Conservation (phyloP, 2,329 filamentous ascomycete species). For the Claviceps fusiformis region DNA sequence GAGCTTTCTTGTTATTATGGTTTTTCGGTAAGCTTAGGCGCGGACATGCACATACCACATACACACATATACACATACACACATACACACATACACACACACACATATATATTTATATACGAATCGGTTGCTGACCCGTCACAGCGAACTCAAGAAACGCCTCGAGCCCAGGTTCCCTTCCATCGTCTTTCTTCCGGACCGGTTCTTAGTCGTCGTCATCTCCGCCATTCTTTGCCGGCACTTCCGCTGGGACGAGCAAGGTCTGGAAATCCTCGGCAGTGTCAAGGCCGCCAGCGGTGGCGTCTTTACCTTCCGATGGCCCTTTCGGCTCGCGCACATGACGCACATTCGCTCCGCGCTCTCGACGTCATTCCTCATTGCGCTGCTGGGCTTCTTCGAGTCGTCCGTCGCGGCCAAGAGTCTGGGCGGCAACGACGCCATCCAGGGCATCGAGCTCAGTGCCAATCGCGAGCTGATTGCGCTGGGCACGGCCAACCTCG, state of each 20-base stretch:
- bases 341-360: conserved; percentile 73
- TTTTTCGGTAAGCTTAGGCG: conserved; percentile 71
- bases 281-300: conserved; percentile 62
- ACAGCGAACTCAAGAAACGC: conserved; percentile 64
- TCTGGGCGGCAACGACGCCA: conserved; percentile 54
- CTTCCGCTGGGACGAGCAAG: conserved; percentile 64
- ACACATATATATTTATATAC: too few species aligned
- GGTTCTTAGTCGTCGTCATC: conserved; percentile 76
- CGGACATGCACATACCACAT: too few species aligned
- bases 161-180: conserved; percentile 66
- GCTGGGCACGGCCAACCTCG: conserved; percentile 77
- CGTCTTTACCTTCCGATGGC: conserved; percentile 70
- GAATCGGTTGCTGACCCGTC: background rate
- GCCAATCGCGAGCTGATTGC: conserved; percentile 90
- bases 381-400: conserved; percentile 95
- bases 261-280: conserved; percentile 71
- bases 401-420: conserved; percentile 93
- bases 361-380: conserved; percentile 85
- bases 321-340: conserved; percentile 65
- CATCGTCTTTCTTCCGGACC: conserved; percentile 83
- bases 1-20: conserved; percentile 79
- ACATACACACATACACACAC: too few species aligned
- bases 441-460: conserved; percentile 71
- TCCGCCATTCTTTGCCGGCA: conserved; percentile 68
- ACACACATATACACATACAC: too few species aligned